Percentiles rank a stretch among this genome's conserved stretches.
Evolutionary conservation across 805 yeast genomes (phyloP).

Genomic region (Metschnikowia colocasiae): DNA sequence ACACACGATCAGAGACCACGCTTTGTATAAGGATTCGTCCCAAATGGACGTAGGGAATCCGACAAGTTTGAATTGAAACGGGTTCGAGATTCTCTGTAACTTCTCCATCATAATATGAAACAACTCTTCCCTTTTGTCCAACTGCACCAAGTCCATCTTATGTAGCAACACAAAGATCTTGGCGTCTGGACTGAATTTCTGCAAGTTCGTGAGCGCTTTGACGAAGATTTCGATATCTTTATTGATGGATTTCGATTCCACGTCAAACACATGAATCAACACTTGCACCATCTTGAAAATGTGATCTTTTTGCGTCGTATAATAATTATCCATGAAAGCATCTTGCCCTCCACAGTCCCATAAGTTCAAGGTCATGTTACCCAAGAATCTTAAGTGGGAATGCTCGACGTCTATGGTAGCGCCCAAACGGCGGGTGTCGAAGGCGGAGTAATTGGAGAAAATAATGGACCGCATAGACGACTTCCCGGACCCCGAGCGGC

Average conservation of each 20-base stretch:
- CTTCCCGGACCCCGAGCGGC: slow-evolving; percentile 96
- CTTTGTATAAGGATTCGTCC: slow-evolving; percentile 94
- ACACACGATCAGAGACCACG: slow-evolving; percentile 96
- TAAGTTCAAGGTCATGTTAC: slow-evolving; percentile 89
- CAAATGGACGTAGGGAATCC: slow-evolving; percentile 96
- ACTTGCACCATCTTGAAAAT: slow-evolving; percentile 95
- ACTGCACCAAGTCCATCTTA: slow-evolving; percentile 93
- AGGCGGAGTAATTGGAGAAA: slow-evolving; percentile 92
- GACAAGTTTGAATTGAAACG: slow-evolving; percentile 57
- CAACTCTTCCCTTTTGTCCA: slow-evolving; percentile 78
- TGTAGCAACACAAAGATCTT: slow-evolving; percentile 88
- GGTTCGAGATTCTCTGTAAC: slow-evolving; percentile 68
- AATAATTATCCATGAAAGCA: slow-evolving; percentile 91
- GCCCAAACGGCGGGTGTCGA: slow-evolving; percentile 91
- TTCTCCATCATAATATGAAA: slow-evolving; percentile 82
- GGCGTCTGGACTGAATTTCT: slow-evolving; percentile 83
- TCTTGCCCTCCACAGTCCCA: slow-evolving; percentile 99
- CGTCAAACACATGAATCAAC: slow-evolving; percentile 92
- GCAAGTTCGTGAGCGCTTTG: slow-evolving; percentile 74
- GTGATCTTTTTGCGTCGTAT: slow-evolving; percentile 83
- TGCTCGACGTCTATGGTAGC: slow-evolving; percentile 99
- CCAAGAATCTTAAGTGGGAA: slow-evolving; percentile 85
- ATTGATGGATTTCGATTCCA: slow-evolving; percentile 84
- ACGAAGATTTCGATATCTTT: slow-evolving; percentile 92
- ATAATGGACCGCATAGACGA: slow-evolving; percentile 96